A percentile compares a stretch with the other conserved stretches of the same genome.
phyloP scores from a whole-genome alignment of 2,329 filamentous ascomycete species.

The Trematosphaeria pertusa region DNA sequence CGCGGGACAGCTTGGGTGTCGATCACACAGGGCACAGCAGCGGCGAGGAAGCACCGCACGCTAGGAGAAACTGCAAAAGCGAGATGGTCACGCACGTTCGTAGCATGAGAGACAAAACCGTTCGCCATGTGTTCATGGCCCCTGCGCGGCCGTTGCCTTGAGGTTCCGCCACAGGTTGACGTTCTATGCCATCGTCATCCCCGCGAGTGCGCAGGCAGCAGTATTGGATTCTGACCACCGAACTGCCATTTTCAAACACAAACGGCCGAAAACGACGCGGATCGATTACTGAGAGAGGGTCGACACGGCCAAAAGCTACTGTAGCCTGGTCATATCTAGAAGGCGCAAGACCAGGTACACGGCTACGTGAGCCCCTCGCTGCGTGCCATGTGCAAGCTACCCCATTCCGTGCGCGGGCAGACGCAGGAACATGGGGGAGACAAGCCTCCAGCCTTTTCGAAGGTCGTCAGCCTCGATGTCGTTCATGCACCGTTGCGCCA shows the following conservation, averaged over 20 bases:
- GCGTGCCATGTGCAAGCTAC: slow-evolving; percentile 2
- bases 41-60: slow-evolving; percentile 13
- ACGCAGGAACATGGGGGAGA: slow-evolving; percentile 11
- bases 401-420: background rate
- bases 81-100: slow-evolving; percentile 1
- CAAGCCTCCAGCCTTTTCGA: too few relatives aligned
- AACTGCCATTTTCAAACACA: background rate
- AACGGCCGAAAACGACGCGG: too few relatives aligned
- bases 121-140: background rate
- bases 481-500: too few relatives aligned
- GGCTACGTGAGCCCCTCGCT: background rate
- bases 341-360: background rate
- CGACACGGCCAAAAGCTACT: too few relatives aligned
- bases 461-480: too few relatives aligned
- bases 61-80: background rate
- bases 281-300: too few relatives aligned
- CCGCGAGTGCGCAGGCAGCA: slow-evolving; percentile 1
- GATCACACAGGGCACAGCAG: slow-evolving; percentile 24
- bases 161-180: background rate
- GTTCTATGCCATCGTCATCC: slow-evolving; percentile 1
- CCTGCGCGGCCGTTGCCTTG: background rate
- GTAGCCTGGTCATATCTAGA: background rate
- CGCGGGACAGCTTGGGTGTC: slow-evolving; percentile 18
- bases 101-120: background rate
- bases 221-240: background rate